Evolutionary conservation across 2,329 filamentous ascomycete genomes (phyloP).

Genomic region (Microdochium trichocladiopsis): DNA sequence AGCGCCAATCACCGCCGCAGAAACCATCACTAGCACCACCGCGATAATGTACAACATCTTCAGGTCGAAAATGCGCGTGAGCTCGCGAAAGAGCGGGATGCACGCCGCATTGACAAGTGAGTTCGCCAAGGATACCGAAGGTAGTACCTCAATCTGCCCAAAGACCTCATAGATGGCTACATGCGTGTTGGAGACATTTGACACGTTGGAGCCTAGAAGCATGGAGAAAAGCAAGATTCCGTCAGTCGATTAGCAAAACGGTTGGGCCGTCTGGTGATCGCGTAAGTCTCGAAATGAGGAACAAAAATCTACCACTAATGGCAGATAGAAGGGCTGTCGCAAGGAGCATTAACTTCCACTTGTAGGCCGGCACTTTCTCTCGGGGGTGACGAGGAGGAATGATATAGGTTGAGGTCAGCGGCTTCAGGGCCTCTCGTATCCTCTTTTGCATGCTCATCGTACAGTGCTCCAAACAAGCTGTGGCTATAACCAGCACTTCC

Average conservation of each 20-base stretch:
- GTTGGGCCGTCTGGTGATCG: no score
- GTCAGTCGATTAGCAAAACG: background rate
- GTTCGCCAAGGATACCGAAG: constrained; percentile 30
- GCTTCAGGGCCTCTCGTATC: background rate
- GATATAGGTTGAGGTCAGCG: background rate
- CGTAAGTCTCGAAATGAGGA: no score
- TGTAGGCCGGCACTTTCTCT: constrained; percentile 7
- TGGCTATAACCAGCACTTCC: no score
- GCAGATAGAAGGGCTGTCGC: constrained; percentile 11
- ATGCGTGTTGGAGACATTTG: constrained; percentile 47
- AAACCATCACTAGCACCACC: constrained; percentile 17
- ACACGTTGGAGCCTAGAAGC: constrained; percentile 29
- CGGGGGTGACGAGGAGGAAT: background rate
- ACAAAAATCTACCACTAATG: constrained; percentile 9
- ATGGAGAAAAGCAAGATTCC: background rate
- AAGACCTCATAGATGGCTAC: constrained; percentile 47
- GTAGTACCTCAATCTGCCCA: constrained; percentile 26
- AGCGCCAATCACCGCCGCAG: constrained; percentile 19
- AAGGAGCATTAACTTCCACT: constrained; percentile 11
- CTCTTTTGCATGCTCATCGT: background rate
- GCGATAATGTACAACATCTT: constrained; percentile 17
- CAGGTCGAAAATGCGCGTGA: constrained; percentile 23
- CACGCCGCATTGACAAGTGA: constrained; percentile 24
- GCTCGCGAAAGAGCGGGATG: constrained; percentile 23
- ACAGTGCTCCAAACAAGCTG: no score